Evolutionary conservation across 139 green algal species (phyloP).

Genomic region (Closterium sp.): DNA sequence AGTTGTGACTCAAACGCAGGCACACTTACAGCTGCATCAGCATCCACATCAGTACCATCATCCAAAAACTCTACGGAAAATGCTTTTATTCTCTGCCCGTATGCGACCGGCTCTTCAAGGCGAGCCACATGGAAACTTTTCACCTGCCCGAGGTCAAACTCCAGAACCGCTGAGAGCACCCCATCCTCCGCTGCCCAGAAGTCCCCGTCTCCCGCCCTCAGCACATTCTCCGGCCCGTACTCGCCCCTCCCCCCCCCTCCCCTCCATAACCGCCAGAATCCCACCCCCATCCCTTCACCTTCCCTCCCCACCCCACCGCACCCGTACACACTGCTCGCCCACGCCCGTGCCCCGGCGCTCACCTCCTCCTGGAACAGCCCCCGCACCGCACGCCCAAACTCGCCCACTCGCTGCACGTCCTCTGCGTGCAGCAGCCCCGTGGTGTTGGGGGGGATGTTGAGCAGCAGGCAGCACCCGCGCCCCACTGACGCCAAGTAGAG

Average conservation of each 20-base stretch:
- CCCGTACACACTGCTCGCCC: not conserved
- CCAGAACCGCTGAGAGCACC: not conserved
- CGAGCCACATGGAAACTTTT: not conserved
- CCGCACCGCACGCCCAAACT: not conserved
- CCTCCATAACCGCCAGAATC: not conserved
- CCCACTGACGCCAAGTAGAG: constrained; percentile 23
- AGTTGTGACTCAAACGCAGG: no score
- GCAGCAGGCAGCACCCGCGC: constrained; percentile 8
- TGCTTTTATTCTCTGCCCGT: not conserved
- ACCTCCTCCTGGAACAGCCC: not conserved
- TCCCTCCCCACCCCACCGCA: not conserved
- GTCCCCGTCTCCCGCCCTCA: not conserved
- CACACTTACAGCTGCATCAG: no score
- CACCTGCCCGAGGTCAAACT: constrained; percentile 5
- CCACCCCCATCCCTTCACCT: not conserved
- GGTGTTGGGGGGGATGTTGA: constrained; percentile 21
- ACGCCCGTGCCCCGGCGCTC: not conserved
- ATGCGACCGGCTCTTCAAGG: not conserved
- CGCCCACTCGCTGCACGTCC: not conserved
- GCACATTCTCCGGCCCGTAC: not conserved
- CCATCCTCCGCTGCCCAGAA: constrained; percentile 15
- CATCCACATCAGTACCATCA: not conserved
- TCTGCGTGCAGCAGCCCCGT: not conserved
- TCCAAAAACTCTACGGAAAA: not conserved
- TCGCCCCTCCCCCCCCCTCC: not conserved